These are phyloP conservation scores for Plectosphaerella plurivora DNA, from an alignment of 2,329 filamentous ascomycete genomes.

Conservation along the genomic window DNA sequence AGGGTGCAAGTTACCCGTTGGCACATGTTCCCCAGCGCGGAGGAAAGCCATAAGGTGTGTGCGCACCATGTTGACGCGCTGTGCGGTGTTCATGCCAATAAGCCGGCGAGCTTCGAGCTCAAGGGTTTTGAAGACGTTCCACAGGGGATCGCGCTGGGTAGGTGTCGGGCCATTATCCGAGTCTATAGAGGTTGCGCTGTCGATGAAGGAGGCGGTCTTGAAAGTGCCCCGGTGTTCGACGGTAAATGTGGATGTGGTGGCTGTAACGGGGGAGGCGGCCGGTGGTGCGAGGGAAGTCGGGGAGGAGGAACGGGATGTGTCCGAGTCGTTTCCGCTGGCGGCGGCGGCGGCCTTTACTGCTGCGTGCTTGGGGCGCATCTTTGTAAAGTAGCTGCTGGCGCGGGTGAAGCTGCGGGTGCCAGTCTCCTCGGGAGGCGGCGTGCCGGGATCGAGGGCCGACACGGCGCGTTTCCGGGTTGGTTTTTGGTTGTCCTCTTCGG, in stretches of 20 bases:
- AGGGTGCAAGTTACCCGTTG: slow-evolving; percentile 55
- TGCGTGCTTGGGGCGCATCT: slow-evolving; percentile 43
- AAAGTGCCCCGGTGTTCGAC: slow-evolving; percentile 19
- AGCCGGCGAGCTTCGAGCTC: slow-evolving; percentile 53
- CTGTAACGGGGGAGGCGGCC: slow-evolving; percentile 15
- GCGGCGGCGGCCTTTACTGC: slow-evolving; percentile 36
- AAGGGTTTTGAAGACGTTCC: slow-evolving; percentile 50
- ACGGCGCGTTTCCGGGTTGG: slow-evolving; percentile 24
- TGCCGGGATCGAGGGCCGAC: slow-evolving; percentile 21
- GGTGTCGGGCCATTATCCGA: slow-evolving; percentile 37
- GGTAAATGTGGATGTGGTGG: slow-evolving; percentile 23
- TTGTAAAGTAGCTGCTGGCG: slow-evolving; percentile 45
- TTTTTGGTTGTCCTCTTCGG: slow-evolving; percentile 20
- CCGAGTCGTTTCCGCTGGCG: slow-evolving; percentile 29
- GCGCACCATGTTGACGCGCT: slow-evolving; percentile 74
- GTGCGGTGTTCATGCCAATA: slow-evolving; percentile 63
- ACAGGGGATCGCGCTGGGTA: slow-evolving; percentile 45
- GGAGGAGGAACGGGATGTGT: slow-evolving; percentile 43
- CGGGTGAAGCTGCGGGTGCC: slow-evolving; percentile 34
- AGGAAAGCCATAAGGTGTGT: slow-evolving; percentile 72
- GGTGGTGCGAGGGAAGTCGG: slow-evolving; percentile 39
- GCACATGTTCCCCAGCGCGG: slow-evolving; percentile 59
- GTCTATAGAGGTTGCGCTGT: slow-evolving; percentile 33
- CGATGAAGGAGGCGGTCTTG: slow-evolving; percentile 30
- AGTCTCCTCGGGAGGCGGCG: slow-evolving; percentile 27